phyloP scores from a whole-genome alignment of 2,329 filamentous ascomycete genomes.

The Cadophora luteo-olivacea region DNA sequence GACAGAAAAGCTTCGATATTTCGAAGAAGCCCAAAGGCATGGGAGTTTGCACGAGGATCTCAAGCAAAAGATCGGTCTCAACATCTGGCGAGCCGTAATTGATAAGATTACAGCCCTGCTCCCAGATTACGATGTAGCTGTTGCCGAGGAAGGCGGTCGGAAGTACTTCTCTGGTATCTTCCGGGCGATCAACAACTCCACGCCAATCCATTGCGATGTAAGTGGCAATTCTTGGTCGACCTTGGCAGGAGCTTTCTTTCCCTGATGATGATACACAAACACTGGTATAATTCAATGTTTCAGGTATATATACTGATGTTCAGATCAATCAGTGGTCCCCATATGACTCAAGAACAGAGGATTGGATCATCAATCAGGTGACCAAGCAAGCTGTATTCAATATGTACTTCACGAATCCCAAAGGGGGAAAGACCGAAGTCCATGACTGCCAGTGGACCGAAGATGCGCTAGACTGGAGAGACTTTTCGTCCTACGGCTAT shows the following conservation, averaged over 20 bases:
- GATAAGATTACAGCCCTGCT: neutral
- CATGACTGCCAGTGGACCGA: conserved; percentile 12
- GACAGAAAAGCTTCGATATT: conserved; percentile 3
- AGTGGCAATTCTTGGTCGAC: neutral
- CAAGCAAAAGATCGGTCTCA: neutral
- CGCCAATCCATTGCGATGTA: conserved; percentile 41
- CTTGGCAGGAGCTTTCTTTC: no score
- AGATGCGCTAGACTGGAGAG: conserved; percentile 13
- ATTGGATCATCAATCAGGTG: conserved; percentile 22
- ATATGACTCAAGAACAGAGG: conserved; percentile 29
- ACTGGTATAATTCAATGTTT: neutral
- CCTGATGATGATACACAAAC: neutral
- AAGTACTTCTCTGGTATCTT: conserved; percentile 49
- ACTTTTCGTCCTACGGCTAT: conserved; percentile 2
- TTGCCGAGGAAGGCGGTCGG: conserved; percentile 1
- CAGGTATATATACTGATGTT: neutral
- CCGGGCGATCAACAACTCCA: conserved; percentile 44
- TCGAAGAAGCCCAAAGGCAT: neutral
- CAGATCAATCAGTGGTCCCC: conserved; percentile 18
- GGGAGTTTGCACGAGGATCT: neutral
- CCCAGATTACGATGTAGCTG: conserved; percentile 11
- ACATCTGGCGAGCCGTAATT: conserved; percentile 8
- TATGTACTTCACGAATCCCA: conserved; percentile 15
- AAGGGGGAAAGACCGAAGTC: conserved; percentile 9
- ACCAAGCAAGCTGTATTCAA: conserved; percentile 20